phyloP scores from a whole-genome alignment of 192 early-diverging fungal species.

The Podila horticola region DNA sequence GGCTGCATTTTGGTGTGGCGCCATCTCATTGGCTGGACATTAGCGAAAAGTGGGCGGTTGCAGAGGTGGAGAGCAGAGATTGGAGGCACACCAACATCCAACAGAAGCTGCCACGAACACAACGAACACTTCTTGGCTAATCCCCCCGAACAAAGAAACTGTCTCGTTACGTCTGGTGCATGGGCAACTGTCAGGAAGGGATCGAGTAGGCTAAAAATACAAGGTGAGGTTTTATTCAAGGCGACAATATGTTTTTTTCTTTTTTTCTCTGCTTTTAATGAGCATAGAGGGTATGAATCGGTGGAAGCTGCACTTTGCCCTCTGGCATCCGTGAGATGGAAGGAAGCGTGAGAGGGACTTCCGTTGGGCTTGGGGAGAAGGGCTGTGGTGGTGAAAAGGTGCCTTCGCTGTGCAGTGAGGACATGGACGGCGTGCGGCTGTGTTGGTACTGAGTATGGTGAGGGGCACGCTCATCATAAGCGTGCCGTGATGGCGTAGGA shows the following conservation, averaged over 20 bases:
- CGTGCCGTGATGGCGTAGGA: too few relatives aligned
- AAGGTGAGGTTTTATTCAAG: neutral
- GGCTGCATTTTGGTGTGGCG: neutral
- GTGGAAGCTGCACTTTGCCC: slow-evolving; percentile 24
- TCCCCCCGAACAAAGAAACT: too few relatives aligned
- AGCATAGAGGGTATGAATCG: slow-evolving; percentile 35
- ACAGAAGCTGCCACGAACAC: too few relatives aligned
- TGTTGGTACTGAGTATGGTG: neutral
- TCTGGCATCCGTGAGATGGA: neutral
- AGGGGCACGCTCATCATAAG: neutral
- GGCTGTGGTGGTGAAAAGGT: slow-evolving; percentile 32
- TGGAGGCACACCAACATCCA: too few relatives aligned
- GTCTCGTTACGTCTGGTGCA: neutral
- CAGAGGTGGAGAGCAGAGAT: too few relatives aligned
- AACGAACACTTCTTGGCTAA: too few relatives aligned
- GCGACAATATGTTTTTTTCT: neutral
- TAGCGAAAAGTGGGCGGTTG: too few relatives aligned
- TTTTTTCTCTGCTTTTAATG: neutral
- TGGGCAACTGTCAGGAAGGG: too few relatives aligned
- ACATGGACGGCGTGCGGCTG: slow-evolving; percentile 42
- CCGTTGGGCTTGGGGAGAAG: slow-evolving; percentile 9
- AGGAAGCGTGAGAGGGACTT: neutral
- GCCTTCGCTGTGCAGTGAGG: slow-evolving; percentile 36
- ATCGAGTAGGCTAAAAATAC: neutral
- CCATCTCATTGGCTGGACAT: neutral